Base-by-base conservation (phyloP, 441 rosid species). In the Adansonia madagascariensis region DNA sequence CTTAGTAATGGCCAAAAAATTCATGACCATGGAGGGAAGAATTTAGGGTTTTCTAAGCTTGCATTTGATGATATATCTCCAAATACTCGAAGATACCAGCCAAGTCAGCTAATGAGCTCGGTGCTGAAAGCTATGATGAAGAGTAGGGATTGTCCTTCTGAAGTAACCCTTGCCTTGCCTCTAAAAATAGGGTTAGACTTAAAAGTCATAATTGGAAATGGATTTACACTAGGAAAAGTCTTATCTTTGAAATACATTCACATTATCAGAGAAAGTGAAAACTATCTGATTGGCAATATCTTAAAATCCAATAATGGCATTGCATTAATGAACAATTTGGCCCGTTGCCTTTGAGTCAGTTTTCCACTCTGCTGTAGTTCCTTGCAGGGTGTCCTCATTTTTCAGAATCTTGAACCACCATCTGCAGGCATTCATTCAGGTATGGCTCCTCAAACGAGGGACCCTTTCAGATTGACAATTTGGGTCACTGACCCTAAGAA, bases 261-360 rank as follows among this genome's bases (percentile, higher is more conserved):
- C 27, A 57, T 57, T 20, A 57, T 20, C 4, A 20, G 31, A 18
- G 62, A 18, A 35, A 22, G 57, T 12, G 41, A 68, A 47, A 68
- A 14, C 11, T 8, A 44, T 44, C 9, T 46, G 56, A 47, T 47
- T 63, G 76, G 8, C 64, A 47, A 67, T 6, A 11, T 63, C 60
- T 55, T 77, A 64, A 77, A 64, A 9, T 27, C 72, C 64, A 79
- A 43, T 64, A 74, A 78, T 79, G 81, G 71, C 78, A 80, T 69
- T 69, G 71, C 78, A 80, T 69, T 69, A 69, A 69, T 49, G 59
- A 49, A 49, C 20, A 14, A 43, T 24, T 27, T 69, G 63, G 43
- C 59, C n/a, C 5, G 44, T 8, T 4, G 18, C 17, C 4, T 43
- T 27, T 6, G 6, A 41, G n/a, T 41, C 31, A 41, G 14, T 61